phyloP scores from a whole-genome alignment of 192 early-diverging fungal species.

The Coemansia sp. region DNA sequence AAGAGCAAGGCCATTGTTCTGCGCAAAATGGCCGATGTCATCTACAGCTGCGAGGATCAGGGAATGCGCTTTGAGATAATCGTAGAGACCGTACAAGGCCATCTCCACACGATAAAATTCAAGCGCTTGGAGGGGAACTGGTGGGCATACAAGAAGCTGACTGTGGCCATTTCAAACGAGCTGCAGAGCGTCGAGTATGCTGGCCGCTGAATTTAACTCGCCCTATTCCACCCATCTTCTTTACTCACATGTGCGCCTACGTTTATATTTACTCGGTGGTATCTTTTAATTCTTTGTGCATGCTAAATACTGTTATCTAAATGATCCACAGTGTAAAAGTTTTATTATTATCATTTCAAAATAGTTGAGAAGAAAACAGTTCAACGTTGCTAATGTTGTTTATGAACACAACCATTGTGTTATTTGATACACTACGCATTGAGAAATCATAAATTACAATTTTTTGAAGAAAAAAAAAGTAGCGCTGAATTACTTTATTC shows the following conservation, averaged over 20 bases:
- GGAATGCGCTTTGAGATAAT: slow-evolving; percentile 37
- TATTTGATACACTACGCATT: too few relatives aligned
- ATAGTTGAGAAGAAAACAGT: too few relatives aligned
- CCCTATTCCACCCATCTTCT: neutral
- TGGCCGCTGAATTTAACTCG: neutral
- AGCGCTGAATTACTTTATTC: neutral
- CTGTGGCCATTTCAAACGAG: slow-evolving; percentile 39
- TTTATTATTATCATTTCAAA: too few relatives aligned
- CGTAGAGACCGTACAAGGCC: slow-evolving; percentile 38
- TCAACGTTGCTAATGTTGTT: too few relatives aligned
- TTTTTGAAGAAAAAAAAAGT: too few relatives aligned
- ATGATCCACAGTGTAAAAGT: too few relatives aligned
- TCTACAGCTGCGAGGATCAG: slow-evolving; percentile 41
- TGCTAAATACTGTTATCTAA: too few relatives aligned
- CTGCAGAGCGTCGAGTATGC: slow-evolving; percentile 19
- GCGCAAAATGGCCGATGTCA: slow-evolving; percentile 25
- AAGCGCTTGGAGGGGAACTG: slow-evolving; percentile 43
- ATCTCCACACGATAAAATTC: slow-evolving; percentile 41
- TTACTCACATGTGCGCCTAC: neutral
- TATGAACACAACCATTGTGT: too few relatives aligned
- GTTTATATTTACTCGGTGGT: neutral
- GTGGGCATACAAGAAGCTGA: slow-evolving; percentile 46
- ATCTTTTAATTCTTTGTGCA: too few relatives aligned
- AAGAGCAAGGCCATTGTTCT: slow-evolving; percentile 32
- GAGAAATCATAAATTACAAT: too few relatives aligned